Percentiles rank a stretch among this genome's conserved stretches.
These are phyloP conservation scores for Pterocarpus santalinus DNA, from an alignment of 306 rosid species.

Conservation along the genomic window DNA sequence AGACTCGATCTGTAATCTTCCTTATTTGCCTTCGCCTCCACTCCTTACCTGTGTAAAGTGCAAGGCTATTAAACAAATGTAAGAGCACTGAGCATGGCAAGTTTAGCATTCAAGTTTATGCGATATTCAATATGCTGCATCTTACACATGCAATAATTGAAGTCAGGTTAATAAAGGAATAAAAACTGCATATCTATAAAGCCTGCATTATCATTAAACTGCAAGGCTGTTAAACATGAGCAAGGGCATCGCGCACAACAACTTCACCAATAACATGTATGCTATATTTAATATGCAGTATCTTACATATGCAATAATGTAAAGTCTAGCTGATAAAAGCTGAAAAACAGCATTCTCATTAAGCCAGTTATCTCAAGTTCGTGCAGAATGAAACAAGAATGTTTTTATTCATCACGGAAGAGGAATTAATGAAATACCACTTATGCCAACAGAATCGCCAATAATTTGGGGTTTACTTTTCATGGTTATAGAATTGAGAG, in stretches of 20 bases:
- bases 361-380: slow-evolving; percentile 10
- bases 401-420: neutral
- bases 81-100: neutral
- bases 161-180: too few relatives aligned
- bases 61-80: slow-evolving; percentile 19
- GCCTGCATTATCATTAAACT: neutral
- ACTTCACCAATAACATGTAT: neutral
- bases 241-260: neutral
- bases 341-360: slow-evolving; percentile 13
- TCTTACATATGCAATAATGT: neutral
- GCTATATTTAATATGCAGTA: neutral
- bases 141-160: neutral
- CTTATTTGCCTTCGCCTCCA: slow-evolving; percentile 73
- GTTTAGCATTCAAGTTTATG: neutral
- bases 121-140: neutral
- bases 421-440: slow-evolving; percentile 1
- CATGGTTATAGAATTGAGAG: neutral
- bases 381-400: slow-evolving; percentile 28
- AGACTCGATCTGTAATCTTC: slow-evolving; percentile 72
- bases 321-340: neutral
- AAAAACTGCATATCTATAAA: neutral
- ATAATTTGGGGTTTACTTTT: neutral
- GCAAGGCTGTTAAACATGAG: neutral
- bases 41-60: slow-evolving; percentile 66
- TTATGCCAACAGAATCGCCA: slow-evolving; percentile 21